Conservation (phyloP, 2,329 filamentous ascomycete genomes). For the Penicillium brasilianum region DNA sequence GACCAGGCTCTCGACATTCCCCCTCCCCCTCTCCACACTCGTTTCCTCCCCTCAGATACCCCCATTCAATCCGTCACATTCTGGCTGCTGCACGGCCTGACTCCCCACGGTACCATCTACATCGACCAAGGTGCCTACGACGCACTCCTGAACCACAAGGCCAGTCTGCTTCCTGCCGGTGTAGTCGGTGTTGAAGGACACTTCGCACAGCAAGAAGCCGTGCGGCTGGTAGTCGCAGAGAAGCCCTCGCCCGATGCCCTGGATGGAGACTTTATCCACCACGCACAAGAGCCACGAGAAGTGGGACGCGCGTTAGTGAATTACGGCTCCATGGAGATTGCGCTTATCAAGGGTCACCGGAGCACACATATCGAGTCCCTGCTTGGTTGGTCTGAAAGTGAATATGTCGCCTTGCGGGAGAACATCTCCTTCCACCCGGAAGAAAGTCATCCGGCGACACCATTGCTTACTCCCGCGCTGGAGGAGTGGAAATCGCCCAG, state of each 20-base stretch:
- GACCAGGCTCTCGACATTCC: constrained; percentile 44
- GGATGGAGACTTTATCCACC: constrained; percentile 46
- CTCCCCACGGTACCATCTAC: constrained; percentile 87
- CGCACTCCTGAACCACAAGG: constrained; percentile 75
- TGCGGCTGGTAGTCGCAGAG: constrained; percentile 81
- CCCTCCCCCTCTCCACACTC: constrained; percentile 77
- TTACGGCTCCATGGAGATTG: constrained; percentile 85
- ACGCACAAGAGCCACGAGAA: constrained; percentile 62
- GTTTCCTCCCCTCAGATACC: constrained; percentile 82
- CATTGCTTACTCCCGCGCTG: constrained; percentile 33
- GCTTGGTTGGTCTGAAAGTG: constrained; percentile 89
- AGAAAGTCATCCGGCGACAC: constrained; percentile 26
- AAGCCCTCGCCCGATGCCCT: constrained; percentile 52
- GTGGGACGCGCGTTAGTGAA: constrained; percentile 91
- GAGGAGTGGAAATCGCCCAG: constrained; percentile 29
- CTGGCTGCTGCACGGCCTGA: constrained; percentile 92
- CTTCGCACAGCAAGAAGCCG: constrained; percentile 92
- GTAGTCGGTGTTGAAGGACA: constrained; percentile 85
- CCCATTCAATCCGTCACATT: constrained; percentile 94
- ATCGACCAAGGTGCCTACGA: constrained; percentile 88
- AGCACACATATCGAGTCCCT: constrained; percentile 80
- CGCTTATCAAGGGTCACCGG: constrained; percentile 79
- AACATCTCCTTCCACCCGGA: constrained; percentile 71
- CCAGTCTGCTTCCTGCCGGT: constrained; percentile 87
- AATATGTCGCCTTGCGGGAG: constrained; percentile 88